Base-by-base conservation (phyloP, 129 eudicot species). In the Tagetes patula region DNA sequence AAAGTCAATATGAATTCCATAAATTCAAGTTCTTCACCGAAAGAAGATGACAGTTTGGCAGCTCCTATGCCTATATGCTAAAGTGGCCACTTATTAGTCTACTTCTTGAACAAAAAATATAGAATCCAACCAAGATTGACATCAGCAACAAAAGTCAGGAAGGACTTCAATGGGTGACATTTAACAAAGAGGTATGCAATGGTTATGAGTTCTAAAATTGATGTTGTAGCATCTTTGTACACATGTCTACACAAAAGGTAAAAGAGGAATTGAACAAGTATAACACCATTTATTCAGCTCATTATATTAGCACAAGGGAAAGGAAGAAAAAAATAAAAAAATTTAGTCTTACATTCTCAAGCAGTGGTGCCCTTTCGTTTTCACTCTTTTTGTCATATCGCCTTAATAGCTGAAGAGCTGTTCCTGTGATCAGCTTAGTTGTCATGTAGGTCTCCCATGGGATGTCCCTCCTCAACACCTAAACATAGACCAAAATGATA, bases 401-500 rank as follows among this genome's bases (percentile, higher is more conserved):
- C 76, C 96, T 81, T 48, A 90, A 67, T 58, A 87, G 87, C 86
- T 90, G 96, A 72, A 90, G 95, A 31, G 87, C 80, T 60, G 87
- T 90, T 55, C 95, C 91, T 0, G 86, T 81, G 73, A 90, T 85
- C 81, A 90, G 82, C 85, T 90, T 87, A 42, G 96, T 87, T 8
- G 87, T 85, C 96, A 87, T 90, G 82, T 90, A 90, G 27, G 94
- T 87, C 82, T 90, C 96, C 96, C 96, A 90, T 78, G 91, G 95
- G 77, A 90, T 90, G 74, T 87, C 96, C 74, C 95, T 90, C 84
- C 82, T 75, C 84, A 90, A 77, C 45, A 90, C 95, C 95, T 87
- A 62, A 43, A 61, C 40, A 63, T 34, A 48, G 30, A 79, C n/a
- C 76, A 58, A 20, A 59, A 50, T 4, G 37, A 71, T 31, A 38